These are phyloP conservation scores for Eucalyptus melliodora DNA, from an alignment of 345 rosid species.

Conservation along the genomic window DNA sequence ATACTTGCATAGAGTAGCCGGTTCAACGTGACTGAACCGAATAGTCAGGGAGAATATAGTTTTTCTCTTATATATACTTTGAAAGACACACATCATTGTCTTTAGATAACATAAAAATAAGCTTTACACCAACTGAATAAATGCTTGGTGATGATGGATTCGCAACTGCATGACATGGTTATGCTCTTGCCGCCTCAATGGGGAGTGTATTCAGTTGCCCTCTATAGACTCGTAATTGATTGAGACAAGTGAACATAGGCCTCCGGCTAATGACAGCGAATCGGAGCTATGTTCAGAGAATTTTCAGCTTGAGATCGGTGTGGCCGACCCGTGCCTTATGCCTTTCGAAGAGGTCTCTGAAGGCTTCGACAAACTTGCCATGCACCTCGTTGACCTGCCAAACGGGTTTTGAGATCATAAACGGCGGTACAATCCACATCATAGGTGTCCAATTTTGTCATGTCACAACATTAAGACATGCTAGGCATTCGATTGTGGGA, in stretches of 20 bases:
- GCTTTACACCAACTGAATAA: neutral
- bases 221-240: neutral
- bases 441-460: neutral
- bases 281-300: neutral
- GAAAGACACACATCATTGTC: neutral
- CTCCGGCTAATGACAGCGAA: neutral
- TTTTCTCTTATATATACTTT: neutral
- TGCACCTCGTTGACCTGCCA: constrained; percentile 25
- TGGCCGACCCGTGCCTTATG: constrained; percentile 14
- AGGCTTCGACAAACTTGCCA: constrained; percentile 7
- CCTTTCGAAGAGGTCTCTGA: constrained; percentile 19
- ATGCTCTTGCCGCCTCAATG: neutral
- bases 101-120: too few species aligned
- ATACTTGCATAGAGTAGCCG: neutral
- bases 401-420: neutral
- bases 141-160: neutral
- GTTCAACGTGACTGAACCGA: neutral
- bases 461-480: neutral
- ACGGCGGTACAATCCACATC: neutral
- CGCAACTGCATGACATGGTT: too few species aligned
- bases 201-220: neutral
- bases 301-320: constrained; percentile 12
- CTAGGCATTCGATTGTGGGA: neutral
- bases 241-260: neutral
- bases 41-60: too few species aligned